Conservation (phyloP, 163 green algal species). For the Prototheca wickerhamii region DNA sequence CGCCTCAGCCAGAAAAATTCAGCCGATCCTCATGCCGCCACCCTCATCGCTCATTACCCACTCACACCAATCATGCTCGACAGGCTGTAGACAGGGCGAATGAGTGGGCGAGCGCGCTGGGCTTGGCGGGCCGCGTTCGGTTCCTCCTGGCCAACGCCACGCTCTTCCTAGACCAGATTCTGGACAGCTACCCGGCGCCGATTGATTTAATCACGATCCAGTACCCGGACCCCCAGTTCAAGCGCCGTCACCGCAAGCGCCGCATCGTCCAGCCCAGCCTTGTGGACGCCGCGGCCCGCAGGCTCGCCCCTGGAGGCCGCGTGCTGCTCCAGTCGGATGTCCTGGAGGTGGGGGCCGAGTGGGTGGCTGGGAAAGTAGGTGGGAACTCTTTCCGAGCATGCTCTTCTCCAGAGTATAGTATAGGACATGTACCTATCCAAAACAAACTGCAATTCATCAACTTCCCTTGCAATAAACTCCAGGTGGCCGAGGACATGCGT, state of each 20-base stretch:
- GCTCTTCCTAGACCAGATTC: slow-evolving; percentile 53
- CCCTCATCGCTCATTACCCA: not conserved
- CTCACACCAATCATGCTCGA: too few species aligned
- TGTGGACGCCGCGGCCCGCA: slow-evolving; percentile 34
- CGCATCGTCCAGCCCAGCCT: slow-evolving; percentile 74
- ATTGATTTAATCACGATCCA: slow-evolving; percentile 44
- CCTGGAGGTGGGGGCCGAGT: slow-evolving; percentile 31
- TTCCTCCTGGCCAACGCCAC: slow-evolving; percentile 76
- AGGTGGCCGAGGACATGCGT: slow-evolving; percentile 60
- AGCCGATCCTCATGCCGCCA: not conserved
- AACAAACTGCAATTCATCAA: not conserved
- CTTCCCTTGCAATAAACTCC: not conserved
- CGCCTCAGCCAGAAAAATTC: too few species aligned
- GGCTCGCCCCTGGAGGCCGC: slow-evolving; percentile 37
- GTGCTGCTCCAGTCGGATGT: slow-evolving; percentile 88
- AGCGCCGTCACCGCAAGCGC: slow-evolving; percentile 76
- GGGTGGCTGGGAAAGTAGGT: not conserved
- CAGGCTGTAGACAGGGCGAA: slow-evolving; percentile 58
- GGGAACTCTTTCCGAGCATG: not conserved
- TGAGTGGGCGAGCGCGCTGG: slow-evolving; percentile 51
- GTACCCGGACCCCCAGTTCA: slow-evolving; percentile 82
- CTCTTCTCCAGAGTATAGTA: not conserved
- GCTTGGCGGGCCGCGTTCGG: slow-evolving; percentile 26
- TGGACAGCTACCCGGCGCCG: slow-evolving; percentile 63
- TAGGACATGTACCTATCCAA: too few species aligned